Evolutionary conservation across 805 yeast species (phyloP).

Genomic region (Clavispora carvajalis): DNA sequence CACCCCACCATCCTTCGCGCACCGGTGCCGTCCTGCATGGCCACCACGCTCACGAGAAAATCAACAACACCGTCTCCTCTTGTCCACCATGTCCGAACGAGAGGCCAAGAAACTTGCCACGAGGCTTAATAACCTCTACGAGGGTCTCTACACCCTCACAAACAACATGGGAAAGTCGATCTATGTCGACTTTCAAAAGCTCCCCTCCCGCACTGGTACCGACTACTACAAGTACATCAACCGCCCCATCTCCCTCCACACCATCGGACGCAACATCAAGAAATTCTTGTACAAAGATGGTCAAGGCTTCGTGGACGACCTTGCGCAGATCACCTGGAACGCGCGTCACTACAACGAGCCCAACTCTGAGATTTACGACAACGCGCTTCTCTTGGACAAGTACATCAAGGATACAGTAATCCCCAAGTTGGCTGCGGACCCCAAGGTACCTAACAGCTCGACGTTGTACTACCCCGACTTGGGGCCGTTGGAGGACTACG

Average conservation of each 20-base stretch:
- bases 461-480: conserved; percentile 53
- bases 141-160: conserved; percentile 34
- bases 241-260: conserved; percentile 77
- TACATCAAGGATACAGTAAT: conserved; percentile 44
- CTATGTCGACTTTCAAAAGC: conserved; percentile 56
- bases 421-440: conserved; percentile 43
- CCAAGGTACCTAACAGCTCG: conserved; percentile 28
- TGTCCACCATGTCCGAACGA: conserved; percentile 29
- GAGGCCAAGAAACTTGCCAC: conserved; percentile 34
- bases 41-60: background rate
- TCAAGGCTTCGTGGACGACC: conserved; percentile 67
- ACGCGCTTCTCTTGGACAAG: conserved; percentile 57
- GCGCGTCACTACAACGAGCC: conserved; percentile 79
- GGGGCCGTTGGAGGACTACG: conserved; percentile 48
- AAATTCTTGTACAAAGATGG: conserved; percentile 51
- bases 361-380: conserved; percentile 59
- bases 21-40: background rate
- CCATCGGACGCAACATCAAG: conserved; percentile 57
- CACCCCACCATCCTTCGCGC: no score
- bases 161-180: conserved; percentile 42
- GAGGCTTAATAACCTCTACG: conserved; percentile 29
- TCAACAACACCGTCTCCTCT: background rate
- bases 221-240: conserved; percentile 78
- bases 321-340: conserved; percentile 85
- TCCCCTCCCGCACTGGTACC: conserved; percentile 67